Percentiles rank a stretch among this genome's conserved stretches.
Evolutionary conservation across 2,329 filamentous ascomycete genomes (phyloP).

Genomic region (Ilyonectria mors-panacis): DNA sequence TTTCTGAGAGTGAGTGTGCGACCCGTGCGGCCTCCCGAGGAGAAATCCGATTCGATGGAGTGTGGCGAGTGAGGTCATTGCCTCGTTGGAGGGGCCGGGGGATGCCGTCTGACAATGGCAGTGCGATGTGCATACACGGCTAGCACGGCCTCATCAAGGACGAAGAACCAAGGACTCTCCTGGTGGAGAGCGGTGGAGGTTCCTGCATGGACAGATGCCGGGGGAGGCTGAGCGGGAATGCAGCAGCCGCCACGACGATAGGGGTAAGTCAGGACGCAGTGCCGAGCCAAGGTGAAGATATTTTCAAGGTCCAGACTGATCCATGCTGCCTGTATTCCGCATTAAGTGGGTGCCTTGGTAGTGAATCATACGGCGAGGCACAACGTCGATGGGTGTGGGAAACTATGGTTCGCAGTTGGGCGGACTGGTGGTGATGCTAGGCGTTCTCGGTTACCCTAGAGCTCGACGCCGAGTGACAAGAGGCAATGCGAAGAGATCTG

Average conservation of each 20-base stretch:
- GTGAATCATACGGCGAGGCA: constrained; percentile 23
- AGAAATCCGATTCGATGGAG: constrained; percentile 10
- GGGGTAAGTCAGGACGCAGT: neutral
- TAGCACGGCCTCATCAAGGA: neutral
- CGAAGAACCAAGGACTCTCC: constrained; percentile 4
- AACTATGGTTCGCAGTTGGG: constrained; percentile 1
- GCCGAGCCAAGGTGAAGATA: neutral
- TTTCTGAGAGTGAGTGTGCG: constrained; percentile 5
- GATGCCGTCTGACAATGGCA: constrained; percentile 26
- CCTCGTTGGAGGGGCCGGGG: constrained; percentile 13
- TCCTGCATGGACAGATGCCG: constrained; percentile 21
- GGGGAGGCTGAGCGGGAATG: neutral
- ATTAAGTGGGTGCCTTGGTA: constrained; percentile 1
- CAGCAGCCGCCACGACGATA: neutral
- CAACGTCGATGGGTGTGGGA: neutral
- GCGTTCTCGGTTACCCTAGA: constrained; percentile 22
- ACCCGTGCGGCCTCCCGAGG: constrained; percentile 8
- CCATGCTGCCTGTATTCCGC: neutral
- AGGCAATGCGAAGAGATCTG: neutral
- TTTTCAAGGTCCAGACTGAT: neutral
- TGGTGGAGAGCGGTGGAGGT: constrained; percentile 1
- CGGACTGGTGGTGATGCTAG: neutral
- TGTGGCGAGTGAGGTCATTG: constrained; percentile 14
- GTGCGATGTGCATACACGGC: constrained; percentile 20
- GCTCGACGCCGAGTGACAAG: neutral